Percentiles rank a stretch among this genome's conserved stretches.
Conservation (phyloP, 176 grass and related monocot species). For the Musa itinerans region DNA sequence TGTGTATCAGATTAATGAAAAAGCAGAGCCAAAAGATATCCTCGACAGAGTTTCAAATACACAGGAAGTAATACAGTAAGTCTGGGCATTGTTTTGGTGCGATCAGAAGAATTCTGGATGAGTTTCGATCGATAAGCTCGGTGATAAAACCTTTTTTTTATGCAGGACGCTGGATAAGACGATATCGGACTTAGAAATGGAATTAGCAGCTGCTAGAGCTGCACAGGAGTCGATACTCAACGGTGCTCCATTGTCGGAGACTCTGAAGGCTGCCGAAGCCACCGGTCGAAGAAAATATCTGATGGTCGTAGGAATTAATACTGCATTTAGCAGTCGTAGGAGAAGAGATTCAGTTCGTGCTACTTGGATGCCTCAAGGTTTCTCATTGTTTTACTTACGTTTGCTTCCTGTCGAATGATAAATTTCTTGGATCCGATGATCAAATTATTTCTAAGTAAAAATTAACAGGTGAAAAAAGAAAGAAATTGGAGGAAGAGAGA, state of each 20-base stretch:
- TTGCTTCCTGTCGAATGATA: neutral
- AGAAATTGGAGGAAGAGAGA: constrained; percentile 85
- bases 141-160: neutral
- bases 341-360: constrained; percentile 91
- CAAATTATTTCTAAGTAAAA: constrained; percentile 7
- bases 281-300: constrained; percentile 53
- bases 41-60: neutral
- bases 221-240: constrained; percentile 75
- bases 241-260: constrained; percentile 66
- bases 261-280: constrained; percentile 47
- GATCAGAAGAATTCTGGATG: neutral
- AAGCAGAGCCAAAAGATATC: constrained; percentile 3
- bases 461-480: constrained; percentile 75
- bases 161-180: constrained; percentile 12
- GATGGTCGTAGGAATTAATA: constrained; percentile 95
- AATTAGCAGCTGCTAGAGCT: constrained; percentile 64
- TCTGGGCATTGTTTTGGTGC: neutral
- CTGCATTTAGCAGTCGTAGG: constrained; percentile 87
- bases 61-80: constrained; percentile 14
- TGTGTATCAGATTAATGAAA: constrained; percentile 3
- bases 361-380: constrained; percentile 99
- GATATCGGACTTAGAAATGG: constrained; percentile 65
- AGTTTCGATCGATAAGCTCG: neutral
- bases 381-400: neutral
- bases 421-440: neutral